These are phyloP conservation scores for Irpex rosettiformis DNA, from an alignment of 1,284 basidiomycete genomes.

Conservation along the genomic window DNA sequence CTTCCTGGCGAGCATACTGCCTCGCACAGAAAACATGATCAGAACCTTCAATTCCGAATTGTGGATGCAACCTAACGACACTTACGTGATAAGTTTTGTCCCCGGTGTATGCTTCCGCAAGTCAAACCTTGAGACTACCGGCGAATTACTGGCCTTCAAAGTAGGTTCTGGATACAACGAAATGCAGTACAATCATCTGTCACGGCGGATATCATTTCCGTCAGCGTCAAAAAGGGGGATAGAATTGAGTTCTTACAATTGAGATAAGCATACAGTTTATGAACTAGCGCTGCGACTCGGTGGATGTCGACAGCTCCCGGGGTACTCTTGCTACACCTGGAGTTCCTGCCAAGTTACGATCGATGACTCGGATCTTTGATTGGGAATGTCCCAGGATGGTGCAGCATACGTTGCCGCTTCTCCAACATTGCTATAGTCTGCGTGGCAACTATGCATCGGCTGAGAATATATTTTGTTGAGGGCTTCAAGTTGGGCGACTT, in stretches of 20 bases:
- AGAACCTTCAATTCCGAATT: neutral
- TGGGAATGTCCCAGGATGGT: neutral
- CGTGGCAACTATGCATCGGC: neutral
- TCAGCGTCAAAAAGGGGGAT: neutral
- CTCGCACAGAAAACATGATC: neutral
- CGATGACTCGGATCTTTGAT: neutral
- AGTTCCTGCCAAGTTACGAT: too few species aligned
- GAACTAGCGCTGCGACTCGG: neutral
- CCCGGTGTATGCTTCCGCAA: neutral
- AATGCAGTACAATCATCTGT: neutral
- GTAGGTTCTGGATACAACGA: neutral
- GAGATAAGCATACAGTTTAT: neutral
- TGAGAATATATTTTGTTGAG: neutral
- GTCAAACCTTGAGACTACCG: neutral
- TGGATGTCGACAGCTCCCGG: too few species aligned
- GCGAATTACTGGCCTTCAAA: neutral
- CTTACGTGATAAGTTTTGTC: neutral
- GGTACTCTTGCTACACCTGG: too few species aligned
- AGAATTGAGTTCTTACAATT: neutral
- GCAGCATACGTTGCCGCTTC: neutral
- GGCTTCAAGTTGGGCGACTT: neutral
- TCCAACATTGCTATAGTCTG: neutral
- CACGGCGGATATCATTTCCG: neutral
- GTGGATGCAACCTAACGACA: neutral
- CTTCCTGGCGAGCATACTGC: neutral